phyloP scores from a whole-genome alignment of 192 early-diverging fungal species.

The Lobosporangium transversale region DNA sequence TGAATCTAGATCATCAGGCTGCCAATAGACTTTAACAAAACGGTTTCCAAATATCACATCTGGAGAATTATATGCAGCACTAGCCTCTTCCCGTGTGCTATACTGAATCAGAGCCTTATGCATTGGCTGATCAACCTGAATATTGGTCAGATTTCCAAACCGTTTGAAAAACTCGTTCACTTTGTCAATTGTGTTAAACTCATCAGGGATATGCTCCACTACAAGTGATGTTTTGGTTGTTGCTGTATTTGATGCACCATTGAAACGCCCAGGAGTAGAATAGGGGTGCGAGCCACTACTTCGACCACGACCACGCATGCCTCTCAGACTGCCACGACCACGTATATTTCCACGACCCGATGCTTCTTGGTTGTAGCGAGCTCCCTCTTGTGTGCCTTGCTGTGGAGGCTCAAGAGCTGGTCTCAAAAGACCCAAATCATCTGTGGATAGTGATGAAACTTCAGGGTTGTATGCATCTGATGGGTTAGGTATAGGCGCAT shows the following conservation, averaged over 20 bases:
- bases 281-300: slow-evolving; percentile 51
- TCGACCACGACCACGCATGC: slow-evolving; percentile 59
- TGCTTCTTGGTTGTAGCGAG: slow-evolving; percentile 19
- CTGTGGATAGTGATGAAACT: slow-evolving; percentile 41
- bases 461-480: slow-evolving; percentile 66
- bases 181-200: slow-evolving; percentile 71
- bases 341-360: slow-evolving; percentile 22
- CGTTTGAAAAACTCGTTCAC: slow-evolving; percentile 81
- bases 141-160: slow-evolving; percentile 82
- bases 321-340: slow-evolving; percentile 49
- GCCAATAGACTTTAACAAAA: slow-evolving; percentile 89
- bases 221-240: slow-evolving; percentile 64
- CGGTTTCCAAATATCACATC: slow-evolving; percentile 86
- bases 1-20: slow-evolving; percentile 56
- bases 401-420: slow-evolving; percentile 11
- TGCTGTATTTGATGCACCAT: slow-evolving; percentile 45
- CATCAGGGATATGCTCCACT: slow-evolving; percentile 82
- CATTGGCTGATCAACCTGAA: slow-evolving; percentile 66
- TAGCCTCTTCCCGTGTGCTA: slow-evolving; percentile 67
- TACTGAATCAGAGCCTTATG: slow-evolving; percentile 74
- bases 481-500: slow-evolving; percentile 28
- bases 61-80: slow-evolving; percentile 75
- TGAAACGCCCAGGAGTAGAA: slow-evolving; percentile 31
- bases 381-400: slow-evolving; percentile 23
- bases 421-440: slow-evolving; percentile 6